Evolutionary conservation across 2,329 filamentous ascomycete species (phyloP).

Genomic region (Curvularia sp.): DNA sequence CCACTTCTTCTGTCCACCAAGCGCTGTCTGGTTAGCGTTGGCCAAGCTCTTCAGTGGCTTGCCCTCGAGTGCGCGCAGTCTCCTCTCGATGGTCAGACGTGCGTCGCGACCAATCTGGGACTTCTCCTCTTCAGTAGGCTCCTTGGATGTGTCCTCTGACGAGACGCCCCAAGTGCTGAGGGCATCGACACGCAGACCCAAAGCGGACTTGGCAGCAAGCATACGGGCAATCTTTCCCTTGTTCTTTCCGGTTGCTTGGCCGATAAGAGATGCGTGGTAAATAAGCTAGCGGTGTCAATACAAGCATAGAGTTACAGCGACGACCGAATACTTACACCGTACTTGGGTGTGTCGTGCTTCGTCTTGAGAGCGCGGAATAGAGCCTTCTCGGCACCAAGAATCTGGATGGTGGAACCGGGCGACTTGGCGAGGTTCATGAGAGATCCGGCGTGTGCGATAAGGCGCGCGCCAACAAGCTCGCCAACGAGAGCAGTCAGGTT

Average conservation of each 20-base stretch:
- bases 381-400: slow-evolving; percentile 97
- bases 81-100: slow-evolving; percentile 76
- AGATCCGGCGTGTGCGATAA: slow-evolving; percentile 94
- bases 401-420: slow-evolving; percentile 94
- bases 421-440: slow-evolving; percentile 95
- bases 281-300: slow-evolving; percentile 64
- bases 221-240: slow-evolving; percentile 99
- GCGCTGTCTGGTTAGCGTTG: slow-evolving; percentile 57
- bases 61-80: slow-evolving; percentile 81
- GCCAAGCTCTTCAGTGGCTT: slow-evolving; percentile 84
- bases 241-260: slow-evolving; percentile 96
- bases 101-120: slow-evolving; percentile 77
- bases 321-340: slow-evolving; percentile 64
- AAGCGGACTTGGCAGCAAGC: slow-evolving; percentile 89
- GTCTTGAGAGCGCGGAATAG: slow-evolving; percentile 98
- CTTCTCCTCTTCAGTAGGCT: slow-evolving; percentile 86
- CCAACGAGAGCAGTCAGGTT: slow-evolving; percentile 94
- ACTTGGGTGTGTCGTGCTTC: slow-evolving; percentile 98
- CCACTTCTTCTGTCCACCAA: slow-evolving; percentile 72
- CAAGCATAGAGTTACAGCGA: slow-evolving; percentile 76
- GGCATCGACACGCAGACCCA: slow-evolving; percentile 92
- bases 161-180: slow-evolving; percentile 77
- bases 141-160: slow-evolving; percentile 53
- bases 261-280: slow-evolving; percentile 72
- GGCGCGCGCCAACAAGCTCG: slow-evolving; percentile 88